Base-by-base conservation (phyloP, 2,329 filamentous ascomycete species). In the Cladosporium austrohemisphaericum region DNA sequence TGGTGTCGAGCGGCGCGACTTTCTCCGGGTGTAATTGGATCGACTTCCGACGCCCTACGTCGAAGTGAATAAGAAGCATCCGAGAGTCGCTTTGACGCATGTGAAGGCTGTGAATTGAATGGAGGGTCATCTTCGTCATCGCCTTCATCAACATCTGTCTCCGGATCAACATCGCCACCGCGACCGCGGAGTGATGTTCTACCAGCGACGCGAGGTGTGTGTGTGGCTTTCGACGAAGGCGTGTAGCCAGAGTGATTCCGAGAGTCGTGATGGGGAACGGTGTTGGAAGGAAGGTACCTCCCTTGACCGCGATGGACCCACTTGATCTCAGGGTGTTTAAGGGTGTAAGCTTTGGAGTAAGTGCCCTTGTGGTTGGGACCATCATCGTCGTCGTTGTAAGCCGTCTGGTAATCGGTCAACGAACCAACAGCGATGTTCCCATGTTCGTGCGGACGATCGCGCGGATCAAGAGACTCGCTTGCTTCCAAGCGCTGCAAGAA, bases 221-320 rank as follows among this genome's bases (percentile, higher is more conserved):
- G 13, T 8, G 22, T 25, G 22, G 18, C 13, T 23, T 41, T 41
- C 7, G 40, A 14, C 18, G 25, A n/a, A 41, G 37, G 47, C 14
- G 47, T 43, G 9, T 19, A 43, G 7, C 14, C 37, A 10, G 22
- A 28, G 11, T 35, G 31, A 16, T 22, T 16, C 4, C 41, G 41
- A 16, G 16, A 16, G 11, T 31, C 20, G 28, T 18, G 29, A 20
- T 20, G 14, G 6, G 38, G n/a, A 10, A 43, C 22, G 3, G 32
- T 23, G 14, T 31, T 28, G 11, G 23, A 36, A 40, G 62, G 63
- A 19, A 63, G 45, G 43, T 64, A 66, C 37, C 63, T 59, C 18
- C 63, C 63, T 56, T 64, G 60, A 26, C 63, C 63, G 32, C 63
- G 61, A 54, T 66, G 63, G 23, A 65, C 55, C 60, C 60, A 66